Evolutionary conservation across 495 filamentous ascomycete species (phyloP), one percentile per base, ranked within the genome.

Genomic region (Penicillium chermesinum): DNA sequence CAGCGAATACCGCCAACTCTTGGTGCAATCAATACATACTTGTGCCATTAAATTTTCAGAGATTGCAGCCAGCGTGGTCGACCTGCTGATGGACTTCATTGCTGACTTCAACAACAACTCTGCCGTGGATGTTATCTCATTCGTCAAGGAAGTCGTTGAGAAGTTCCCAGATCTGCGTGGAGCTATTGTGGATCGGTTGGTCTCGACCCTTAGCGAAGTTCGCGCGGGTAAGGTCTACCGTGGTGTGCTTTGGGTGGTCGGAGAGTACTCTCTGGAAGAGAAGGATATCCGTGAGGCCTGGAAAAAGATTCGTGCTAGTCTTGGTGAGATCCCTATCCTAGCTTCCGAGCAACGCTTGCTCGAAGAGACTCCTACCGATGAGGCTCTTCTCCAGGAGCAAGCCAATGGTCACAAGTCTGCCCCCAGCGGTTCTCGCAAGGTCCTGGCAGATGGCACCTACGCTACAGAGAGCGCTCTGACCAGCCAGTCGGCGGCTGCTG

Each of bases 11-110:
- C 87, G 94, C 52, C 89, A 93, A 65, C 76, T 97, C 2, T 75
- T 99, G 40, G 96, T 99, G 54, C 89, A 96, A 64, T 88, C 90
- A 39, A 97, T 99, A 60, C 94, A 99, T 67, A 88, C 88, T 61
- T 97, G 91, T 65, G 94, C 94, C 48, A 96, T 99, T 74, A 96
- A 93, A 63, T 96, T 96, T 71, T 96, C 94, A 3, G 94, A 97
- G 66, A 89, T 97, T 43, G 94, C 94, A 40, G 88, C 91, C 32
- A 96, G 88, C 62, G 94, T 97, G 38, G 94, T 99, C 46, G 94
- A 89, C 47, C 77, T 96, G 7, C 73, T 99, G n/a, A 99, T 99
- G 91, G 93, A 99, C 61, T 96, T 97, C 62, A 97, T 99, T 63
- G 89, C 87, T 45, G 94, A 99, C 64, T 96, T 96, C 67, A 97